These are phyloP conservation scores for Kalmanozyma brasiliensis DNA, from an alignment of 1,284 basidiomycete species.

Conservation along the genomic window DNA sequence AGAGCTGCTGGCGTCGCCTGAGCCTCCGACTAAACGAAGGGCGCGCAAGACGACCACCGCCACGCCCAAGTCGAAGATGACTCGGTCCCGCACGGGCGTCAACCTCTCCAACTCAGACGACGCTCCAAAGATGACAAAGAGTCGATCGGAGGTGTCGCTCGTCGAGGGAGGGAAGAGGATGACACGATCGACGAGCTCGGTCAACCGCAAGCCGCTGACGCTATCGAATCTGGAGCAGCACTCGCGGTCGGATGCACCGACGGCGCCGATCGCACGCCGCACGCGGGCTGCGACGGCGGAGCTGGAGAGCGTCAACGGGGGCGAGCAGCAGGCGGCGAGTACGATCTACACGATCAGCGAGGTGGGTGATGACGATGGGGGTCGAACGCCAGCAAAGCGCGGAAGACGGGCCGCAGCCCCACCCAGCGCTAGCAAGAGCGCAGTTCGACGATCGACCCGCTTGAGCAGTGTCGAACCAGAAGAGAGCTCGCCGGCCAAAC, in stretches of 20 bases:
- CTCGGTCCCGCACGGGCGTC: slow-evolving; percentile 26
- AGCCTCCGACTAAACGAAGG: slow-evolving; percentile 31
- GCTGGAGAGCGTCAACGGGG: slow-evolving; percentile 24
- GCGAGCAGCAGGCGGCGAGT: slow-evolving; percentile 23
- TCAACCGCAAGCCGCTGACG: slow-evolving; percentile 47
- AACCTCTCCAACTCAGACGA: slow-evolving; percentile 10
- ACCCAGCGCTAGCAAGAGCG: slow-evolving; percentile 15
- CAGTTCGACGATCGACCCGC: slow-evolving; percentile 32
- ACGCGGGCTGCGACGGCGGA: slow-evolving; percentile 47
- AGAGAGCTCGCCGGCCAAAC: slow-evolving; percentile 16
- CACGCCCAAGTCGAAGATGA: slow-evolving; percentile 17
- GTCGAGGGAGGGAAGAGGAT: slow-evolving; percentile 9
- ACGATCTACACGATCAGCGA: slow-evolving; percentile 51
- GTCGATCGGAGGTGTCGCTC: slow-evolving; percentile 14
- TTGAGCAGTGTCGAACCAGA: slow-evolving; percentile 40
- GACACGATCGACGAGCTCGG: slow-evolving; percentile 35
- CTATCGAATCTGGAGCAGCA: slow-evolving; percentile 44
- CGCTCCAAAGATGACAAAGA: slow-evolving; percentile 14
- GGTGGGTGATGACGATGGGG: slow-evolving; percentile 22
- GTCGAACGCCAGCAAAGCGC: slow-evolving; percentile 8
- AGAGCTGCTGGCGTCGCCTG: slow-evolving; percentile 11
- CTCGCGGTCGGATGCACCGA: slow-evolving; percentile 3
- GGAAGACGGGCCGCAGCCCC: not conserved
- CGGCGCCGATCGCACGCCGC: slow-evolving; percentile 31
- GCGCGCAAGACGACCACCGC: slow-evolving; percentile 15